Evolutionary conservation across 1,284 basidiomycete genomes (phyloP).

Genomic region (Leccinum fuscescens): DNA sequence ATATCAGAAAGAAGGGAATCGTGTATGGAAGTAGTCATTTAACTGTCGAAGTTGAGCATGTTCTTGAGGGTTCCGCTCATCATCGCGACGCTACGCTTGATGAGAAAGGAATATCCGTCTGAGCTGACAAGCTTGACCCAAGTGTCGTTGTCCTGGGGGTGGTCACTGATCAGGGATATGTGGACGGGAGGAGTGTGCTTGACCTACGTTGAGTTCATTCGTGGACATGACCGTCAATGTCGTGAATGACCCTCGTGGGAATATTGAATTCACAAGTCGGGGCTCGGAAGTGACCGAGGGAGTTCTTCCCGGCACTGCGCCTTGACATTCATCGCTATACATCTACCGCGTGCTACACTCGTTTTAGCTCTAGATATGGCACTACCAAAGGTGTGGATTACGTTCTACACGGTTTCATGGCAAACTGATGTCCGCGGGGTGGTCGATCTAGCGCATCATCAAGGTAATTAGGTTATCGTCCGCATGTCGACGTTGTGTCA

Average conservation of each 20-base stretch:
- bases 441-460: slow-evolving; percentile 50
- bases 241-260: slow-evolving; percentile 18
- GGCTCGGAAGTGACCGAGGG: slow-evolving; percentile 13
- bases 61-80: slow-evolving; percentile 51
- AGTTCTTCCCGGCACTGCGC: background rate
- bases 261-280: slow-evolving; percentile 17
- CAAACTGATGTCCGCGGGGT: slow-evolving; percentile 14
- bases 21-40: slow-evolving; percentile 14
- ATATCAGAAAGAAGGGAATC: slow-evolving; percentile 13
- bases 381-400: slow-evolving; percentile 28
- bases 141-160: slow-evolving; percentile 31
- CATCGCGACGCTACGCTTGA: slow-evolving; percentile 50
- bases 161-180: background rate
- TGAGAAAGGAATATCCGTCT: slow-evolving; percentile 53
- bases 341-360: slow-evolving; percentile 16
- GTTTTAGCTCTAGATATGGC: slow-evolving; percentile 28
- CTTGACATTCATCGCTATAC: slow-evolving; percentile 14
- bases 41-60: slow-evolving; percentile 37
- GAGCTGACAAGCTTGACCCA: slow-evolving; percentile 55
- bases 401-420: background rate
- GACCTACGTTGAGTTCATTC: slow-evolving; percentile 21
- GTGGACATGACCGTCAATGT: slow-evolving; percentile 17
- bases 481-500: slow-evolving; percentile 15
- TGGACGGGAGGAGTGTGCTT: background rate
- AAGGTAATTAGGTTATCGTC: slow-evolving; percentile 40